Conservation (phyloP, 805 yeast genomes). For the Yamadazyma laniorum region DNA sequence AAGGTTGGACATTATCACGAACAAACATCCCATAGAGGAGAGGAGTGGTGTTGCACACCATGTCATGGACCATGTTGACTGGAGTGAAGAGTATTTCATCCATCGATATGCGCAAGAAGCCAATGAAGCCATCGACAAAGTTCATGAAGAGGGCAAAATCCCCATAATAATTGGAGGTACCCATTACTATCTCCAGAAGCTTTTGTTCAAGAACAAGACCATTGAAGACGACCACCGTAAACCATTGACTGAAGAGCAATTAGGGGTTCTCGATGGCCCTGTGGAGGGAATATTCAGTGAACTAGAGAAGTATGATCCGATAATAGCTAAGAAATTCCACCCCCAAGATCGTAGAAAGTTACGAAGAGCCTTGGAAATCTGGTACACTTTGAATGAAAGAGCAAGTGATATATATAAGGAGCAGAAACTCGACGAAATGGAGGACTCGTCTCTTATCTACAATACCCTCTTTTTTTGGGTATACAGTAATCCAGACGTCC, state of each 20-base stretch:
- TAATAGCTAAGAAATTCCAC: constrained; percentile 77
- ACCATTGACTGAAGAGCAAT: constrained; percentile 31
- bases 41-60: constrained; percentile 78
- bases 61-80: constrained; percentile 76
- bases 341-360: constrained; percentile 85
- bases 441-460: constrained; percentile 51
- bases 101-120: constrained; percentile 81
- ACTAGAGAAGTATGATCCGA: constrained; percentile 61
- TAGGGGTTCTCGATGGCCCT: constrained; percentile 53
- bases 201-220: constrained; percentile 69
- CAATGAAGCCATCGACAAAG: constrained; percentile 54
- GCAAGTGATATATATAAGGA: constrained; percentile 70
- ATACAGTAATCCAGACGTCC: constrained; percentile 56
- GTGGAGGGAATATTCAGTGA: constrained; percentile 47
- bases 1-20: constrained; percentile 73
- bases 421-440: constrained; percentile 48
- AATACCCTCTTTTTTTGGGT: constrained; percentile 79
- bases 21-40: constrained; percentile 84
- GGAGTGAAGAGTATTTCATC: constrained; percentile 80
- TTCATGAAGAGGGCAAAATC: constrained; percentile 63
- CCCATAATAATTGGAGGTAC: constrained; percentile 97
- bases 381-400: constrained; percentile 57
- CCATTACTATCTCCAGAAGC: constrained; percentile 82
- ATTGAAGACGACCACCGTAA: constrained; percentile 37
- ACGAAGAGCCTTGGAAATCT: constrained; percentile 78